These are phyloP conservation scores for Hordeum marinum DNA, from an alignment of 176 grass and related monocot species.

Conservation along the genomic window DNA sequence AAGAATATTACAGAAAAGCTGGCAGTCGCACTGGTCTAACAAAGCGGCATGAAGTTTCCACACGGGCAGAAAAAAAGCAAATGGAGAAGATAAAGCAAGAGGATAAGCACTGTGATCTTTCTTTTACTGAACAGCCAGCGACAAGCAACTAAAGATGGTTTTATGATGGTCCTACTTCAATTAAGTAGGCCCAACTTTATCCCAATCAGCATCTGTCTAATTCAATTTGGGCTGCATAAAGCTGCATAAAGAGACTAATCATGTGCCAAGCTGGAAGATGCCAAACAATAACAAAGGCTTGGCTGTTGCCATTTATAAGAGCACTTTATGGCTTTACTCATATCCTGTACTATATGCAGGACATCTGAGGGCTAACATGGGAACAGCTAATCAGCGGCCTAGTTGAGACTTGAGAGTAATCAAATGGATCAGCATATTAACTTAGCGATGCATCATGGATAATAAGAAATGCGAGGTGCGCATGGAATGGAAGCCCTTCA, in stretches of 20 bases:
- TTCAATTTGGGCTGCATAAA: constrained; percentile 30
- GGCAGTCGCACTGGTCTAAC: constrained; percentile 30
- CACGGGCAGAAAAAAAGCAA: constrained; percentile 22
- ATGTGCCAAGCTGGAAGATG: constrained; percentile 36
- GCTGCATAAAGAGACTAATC: constrained; percentile 30
- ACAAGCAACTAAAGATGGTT: constrained; percentile 40
- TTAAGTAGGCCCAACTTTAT: constrained; percentile 51
- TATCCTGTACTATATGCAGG: not conserved
- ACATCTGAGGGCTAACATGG: constrained; percentile 10
- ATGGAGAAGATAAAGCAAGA: constrained; percentile 35
- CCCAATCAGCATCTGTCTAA: constrained; percentile 31
- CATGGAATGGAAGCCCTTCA: not conserved
- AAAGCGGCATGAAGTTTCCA: constrained; percentile 62
- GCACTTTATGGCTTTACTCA: constrained; percentile 19
- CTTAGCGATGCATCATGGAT: not conserved
- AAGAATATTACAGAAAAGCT: constrained; percentile 32
- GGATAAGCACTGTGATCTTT: constrained; percentile 30
- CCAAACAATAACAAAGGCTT: not conserved
- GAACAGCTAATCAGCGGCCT: not conserved
- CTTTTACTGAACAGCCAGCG: constrained; percentile 34
- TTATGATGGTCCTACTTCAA: constrained; percentile 35
- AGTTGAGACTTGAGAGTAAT: not conserved
- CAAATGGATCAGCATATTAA: not conserved
- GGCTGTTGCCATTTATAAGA: constrained; percentile 15
- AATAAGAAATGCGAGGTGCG: not conserved